Base-by-base conservation (phyloP, 192 early-diverging fungal species). In the Coemansia sp. region DNA sequence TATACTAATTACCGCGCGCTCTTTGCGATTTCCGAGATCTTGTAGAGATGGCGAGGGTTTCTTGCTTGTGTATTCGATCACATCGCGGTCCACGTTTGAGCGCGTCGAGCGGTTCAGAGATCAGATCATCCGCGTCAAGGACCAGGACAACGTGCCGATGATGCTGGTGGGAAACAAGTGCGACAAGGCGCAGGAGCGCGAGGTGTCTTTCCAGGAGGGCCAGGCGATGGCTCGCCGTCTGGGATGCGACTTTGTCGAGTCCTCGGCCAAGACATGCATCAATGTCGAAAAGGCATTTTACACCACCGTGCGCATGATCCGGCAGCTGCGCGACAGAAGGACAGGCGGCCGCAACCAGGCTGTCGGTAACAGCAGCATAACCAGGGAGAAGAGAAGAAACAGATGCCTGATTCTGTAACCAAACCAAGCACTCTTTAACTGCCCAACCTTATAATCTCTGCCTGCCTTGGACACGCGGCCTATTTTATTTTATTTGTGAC, bases 81-180 rank as follows among this genome's bases (percentile, higher is more conserved):
- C 92, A 55, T 86, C 91, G 34, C 84, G 92, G 57, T 87, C 87
- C 49, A 94, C 95, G 13, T 94, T 95, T 78, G 90, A 94, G 61
- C 87, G 90, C 34, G 87, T 94, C 62, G 87, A 91, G 72, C 82
- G 86, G 61, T 95, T 94, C 83, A 74, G 84, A 52, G 87, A 95
- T 61, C 92, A 94, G 75, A 94, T 97, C 49, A 81, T 83, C 64
- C 88, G 92, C n/a, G 92, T 95, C 19, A 97, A 97, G 71, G 95
- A 95, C 65, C 81, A 87, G 58, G 90, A 94, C 30, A 82, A 84
- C 51, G 85, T 95, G 34, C 91, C 92, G 18, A 76, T 96, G 71
- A 91, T 97, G 75, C 78, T 97, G 30, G 92, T 97, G n/a, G 94
- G 93, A 60, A 97, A 95, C 85, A 95, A 97, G 70, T 93, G 92